A percentile compares a stretch with the other conserved stretches of the same genome.
Evolutionary conservation across 2,329 filamentous ascomycete genomes (phyloP).

Genomic region (Calycina marina): DNA sequence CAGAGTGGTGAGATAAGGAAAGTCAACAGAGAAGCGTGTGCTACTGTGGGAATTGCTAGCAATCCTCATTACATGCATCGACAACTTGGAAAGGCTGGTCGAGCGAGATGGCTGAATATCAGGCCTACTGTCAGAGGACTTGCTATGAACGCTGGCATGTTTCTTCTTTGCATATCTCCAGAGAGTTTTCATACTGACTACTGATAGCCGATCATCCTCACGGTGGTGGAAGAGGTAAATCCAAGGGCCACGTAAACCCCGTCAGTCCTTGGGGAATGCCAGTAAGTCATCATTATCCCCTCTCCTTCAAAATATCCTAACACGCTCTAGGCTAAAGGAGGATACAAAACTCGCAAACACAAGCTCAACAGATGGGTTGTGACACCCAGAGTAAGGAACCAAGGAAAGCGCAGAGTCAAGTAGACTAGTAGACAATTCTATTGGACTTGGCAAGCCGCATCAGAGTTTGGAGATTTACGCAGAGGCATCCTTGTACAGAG

Average conservation of each 20-base stretch:
- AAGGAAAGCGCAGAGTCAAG: conserved; percentile 73
- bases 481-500: too few relatives aligned
- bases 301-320: conserved; percentile 3
- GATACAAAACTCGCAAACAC: conserved; percentile 82
- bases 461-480: too few relatives aligned
- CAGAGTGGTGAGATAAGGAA: conserved; percentile 87
- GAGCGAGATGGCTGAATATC: conserved; percentile 86
- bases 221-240: conserved; percentile 97
- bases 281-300: conserved; percentile 40
- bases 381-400: conserved; percentile 67
- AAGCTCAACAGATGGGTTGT: conserved; percentile 91
- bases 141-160: conserved; percentile 88
- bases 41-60: conserved; percentile 86
- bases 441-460: too few relatives aligned
- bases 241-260: conserved; percentile 92
- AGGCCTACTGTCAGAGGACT: conserved; percentile 91
- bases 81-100: conserved; percentile 87
- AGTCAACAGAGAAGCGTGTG: conserved; percentile 84
- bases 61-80: conserved; percentile 84
- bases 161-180: conserved; percentile 3
- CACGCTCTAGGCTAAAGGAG: conserved; percentile 54
- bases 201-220: conserved; percentile 76
- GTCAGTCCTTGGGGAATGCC: conserved; percentile 94
- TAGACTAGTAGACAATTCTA: too few relatives aligned
- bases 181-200: conserved; percentile 11